Evolutionary conservation across 129 eudicot genomes (phyloP), one percentile per base, ranked within the genome.

Genomic region (Calendula officinalis): DNA sequence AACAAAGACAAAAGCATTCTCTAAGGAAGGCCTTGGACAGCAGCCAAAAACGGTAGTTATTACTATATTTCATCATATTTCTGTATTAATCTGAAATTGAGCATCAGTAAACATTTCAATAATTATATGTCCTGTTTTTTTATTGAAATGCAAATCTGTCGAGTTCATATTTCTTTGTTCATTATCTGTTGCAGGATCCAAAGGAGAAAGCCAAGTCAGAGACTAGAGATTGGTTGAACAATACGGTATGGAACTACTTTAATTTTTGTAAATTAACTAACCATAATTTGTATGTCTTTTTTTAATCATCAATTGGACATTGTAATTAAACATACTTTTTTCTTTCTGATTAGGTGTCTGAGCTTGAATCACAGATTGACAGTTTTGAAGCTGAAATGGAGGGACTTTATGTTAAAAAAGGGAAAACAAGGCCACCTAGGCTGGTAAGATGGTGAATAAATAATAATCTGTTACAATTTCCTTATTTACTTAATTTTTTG

Each of bases 171-270:
- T 13, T 51, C 38, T 30, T 60, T 64, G 56, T 60, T 33, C 50
- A 39, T 65, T 34, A 3, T 69, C 66, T 71, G 57, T 49, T 64
- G 44, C 60, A 89, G 96, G 96, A 89, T 68, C 96, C 96, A 12
- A 85, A 81, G 85, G 96, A 89, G 78, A 89, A 85, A 64, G 96
- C 96, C 43, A 81, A 80, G 67, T 83, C 91, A 7, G 88, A 84
- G 79, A 90, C 96, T 16, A 82, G 96, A 75, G 96, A 85, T 73
- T 89, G 96, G 96, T 60, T 89, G 60, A 89, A 89, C 84, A 82
- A 82, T 71, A 82, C 74, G 87, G 96, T 83, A 78, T 34, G 88
- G 3, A 37, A 58, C 81, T 12, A 8, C 8, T 83, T 58, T 16
- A 14, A 13, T 34, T 27, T 34, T 57, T 46, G n/a, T 36, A 15